These are phyloP conservation scores for Acacia acuminata DNA, from an alignment of 306 rosid species.

Conservation along the genomic window DNA sequence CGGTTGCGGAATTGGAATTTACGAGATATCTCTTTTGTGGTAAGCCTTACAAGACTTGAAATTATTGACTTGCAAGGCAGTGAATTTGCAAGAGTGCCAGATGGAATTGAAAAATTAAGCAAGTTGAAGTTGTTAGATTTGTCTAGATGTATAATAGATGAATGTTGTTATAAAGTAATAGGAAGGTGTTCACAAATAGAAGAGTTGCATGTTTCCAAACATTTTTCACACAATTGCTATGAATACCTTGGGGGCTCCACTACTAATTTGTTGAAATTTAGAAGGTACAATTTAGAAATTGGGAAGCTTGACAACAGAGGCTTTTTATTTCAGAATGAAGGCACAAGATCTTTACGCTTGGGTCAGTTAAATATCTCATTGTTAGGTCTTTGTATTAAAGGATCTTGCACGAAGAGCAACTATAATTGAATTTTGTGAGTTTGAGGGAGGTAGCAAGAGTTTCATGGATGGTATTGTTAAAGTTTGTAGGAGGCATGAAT, in stretches of 20 bases:
- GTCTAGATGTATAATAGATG: neutral
- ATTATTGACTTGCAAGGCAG: too few species aligned
- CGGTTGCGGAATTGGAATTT: too few species aligned
- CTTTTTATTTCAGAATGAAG: neutral
- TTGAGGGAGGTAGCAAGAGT: too few species aligned
- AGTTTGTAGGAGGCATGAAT: too few species aligned
- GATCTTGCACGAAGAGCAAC: neutral
- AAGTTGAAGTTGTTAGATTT: conserved; percentile 1
- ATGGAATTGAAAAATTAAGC: neutral
- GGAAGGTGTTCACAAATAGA: neutral
- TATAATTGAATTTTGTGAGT: neutral
- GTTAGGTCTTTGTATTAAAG: neutral
- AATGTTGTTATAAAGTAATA: neutral
- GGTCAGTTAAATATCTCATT: neutral
- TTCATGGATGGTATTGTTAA: too few species aligned
- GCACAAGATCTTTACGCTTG: neutral
- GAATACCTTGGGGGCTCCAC: neutral
- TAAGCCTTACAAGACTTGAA: too few species aligned
- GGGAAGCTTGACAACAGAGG: neutral
- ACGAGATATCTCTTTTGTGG: too few species aligned
- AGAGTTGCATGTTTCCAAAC: neutral
- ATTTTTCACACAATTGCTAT: neutral
- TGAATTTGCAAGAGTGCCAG: neutral
- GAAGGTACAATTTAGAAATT: neutral
- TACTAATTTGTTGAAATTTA: neutral